phyloP scores from a whole-genome alignment of 225 moss, liverwort and hornwort species.

The Polytrichum commune region DNA sequence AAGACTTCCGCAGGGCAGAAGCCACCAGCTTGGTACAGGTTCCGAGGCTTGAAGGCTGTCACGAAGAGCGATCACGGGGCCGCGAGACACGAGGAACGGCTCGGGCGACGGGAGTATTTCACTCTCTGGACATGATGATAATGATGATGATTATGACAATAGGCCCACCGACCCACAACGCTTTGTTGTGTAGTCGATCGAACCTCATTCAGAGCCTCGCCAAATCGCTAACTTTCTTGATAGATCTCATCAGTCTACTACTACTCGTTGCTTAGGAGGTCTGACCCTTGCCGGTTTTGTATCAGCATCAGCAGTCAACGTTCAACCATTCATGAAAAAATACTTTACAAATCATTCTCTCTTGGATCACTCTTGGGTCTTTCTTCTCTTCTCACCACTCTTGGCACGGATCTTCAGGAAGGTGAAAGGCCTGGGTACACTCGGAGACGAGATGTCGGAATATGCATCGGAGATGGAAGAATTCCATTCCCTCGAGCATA shows the following conservation, averaged over 20 bases:
- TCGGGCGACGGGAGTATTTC: constrained; percentile 19
- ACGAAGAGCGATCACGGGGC: constrained; percentile 45
- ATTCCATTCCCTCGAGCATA: too few relatives aligned
- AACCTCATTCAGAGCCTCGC: background rate
- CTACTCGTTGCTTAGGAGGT: too few relatives aligned
- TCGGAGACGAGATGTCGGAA: too few relatives aligned
- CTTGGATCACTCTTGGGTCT: background rate
- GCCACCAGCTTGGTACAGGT: constrained; percentile 47
- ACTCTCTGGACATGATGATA: constrained; percentile 28
- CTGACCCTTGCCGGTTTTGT: too few relatives aligned
- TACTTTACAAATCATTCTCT: background rate
- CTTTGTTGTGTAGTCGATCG: constrained; percentile 7
- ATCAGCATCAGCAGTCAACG: too few relatives aligned
- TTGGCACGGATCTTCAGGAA: too few relatives aligned
- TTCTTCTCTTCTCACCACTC: background rate
- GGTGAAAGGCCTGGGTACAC: too few relatives aligned
- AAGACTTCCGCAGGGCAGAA: constrained; percentile 48
- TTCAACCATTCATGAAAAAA: too few relatives aligned
- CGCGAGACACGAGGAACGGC: constrained; percentile 19
- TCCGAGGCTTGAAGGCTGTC: constrained; percentile 33
- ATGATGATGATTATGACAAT: too few relatives aligned
- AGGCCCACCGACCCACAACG: constrained; percentile 1
- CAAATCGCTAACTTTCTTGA: background rate
- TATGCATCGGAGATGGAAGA: too few relatives aligned
- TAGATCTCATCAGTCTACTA: background rate